Evolutionary conservation across 148 eudicot genomes (phyloP).

Genomic region (Polygonum maritimum): DNA sequence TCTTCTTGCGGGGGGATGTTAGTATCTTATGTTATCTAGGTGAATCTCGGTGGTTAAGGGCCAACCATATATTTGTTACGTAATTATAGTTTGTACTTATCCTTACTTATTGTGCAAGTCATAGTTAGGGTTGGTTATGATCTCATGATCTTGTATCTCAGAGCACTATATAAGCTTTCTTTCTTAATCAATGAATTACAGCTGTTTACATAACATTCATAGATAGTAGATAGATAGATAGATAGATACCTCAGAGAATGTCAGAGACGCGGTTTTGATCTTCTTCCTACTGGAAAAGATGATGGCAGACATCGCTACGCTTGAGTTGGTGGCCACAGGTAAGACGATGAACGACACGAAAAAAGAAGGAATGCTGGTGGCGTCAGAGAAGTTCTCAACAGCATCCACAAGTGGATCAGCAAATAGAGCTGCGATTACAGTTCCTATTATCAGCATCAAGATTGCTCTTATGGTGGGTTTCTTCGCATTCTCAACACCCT

Average conservation of each 20-base stretch:
- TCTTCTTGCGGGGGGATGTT: no score
- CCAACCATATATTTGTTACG: no score
- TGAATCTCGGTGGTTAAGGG: no score
- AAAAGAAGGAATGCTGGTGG: constrained; percentile 83
- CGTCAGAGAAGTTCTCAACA: constrained; percentile 67
- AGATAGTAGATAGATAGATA: no score
- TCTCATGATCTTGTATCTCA: no score
- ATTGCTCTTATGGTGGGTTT: constrained; percentile 49
- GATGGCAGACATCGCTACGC: constrained; percentile 86
- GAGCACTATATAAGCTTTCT: no score
- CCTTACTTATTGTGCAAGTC: no score
- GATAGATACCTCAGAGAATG: constrained; percentile 70
- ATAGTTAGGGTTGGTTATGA: no score
- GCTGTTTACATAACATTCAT: no score
- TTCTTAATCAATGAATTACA: no score
- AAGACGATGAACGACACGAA: constrained; percentile 78
- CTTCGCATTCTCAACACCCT: constrained; percentile 35
- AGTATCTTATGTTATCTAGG: no score
- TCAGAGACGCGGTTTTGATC: constrained; percentile 67
- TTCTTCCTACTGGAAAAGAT: constrained; percentile 76
- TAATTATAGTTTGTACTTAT: no score
- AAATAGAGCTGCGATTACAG: constrained; percentile 66
- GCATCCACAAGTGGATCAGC: constrained; percentile 93
- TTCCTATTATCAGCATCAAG: constrained; percentile 48
- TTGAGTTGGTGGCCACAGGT: constrained; percentile 72